Base-by-base conservation (phyloP, 768 basidiomycete species). In the Pluteus cervinus region DNA sequence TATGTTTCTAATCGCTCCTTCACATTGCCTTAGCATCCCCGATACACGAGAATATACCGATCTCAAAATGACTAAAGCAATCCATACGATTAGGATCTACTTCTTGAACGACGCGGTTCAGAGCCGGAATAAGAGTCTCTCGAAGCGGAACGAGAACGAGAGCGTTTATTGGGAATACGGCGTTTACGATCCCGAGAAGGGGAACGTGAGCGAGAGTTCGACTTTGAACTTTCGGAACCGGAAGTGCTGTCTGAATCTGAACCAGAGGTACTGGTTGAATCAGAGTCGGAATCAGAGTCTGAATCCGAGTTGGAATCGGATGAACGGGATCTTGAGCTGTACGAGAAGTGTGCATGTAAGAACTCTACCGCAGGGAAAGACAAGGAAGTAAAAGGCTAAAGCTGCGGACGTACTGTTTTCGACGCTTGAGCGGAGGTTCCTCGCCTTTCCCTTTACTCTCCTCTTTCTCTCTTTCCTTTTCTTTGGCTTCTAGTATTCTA, bases 401-500 rank as follows among this genome's bases (percentile, higher is more conserved):
- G 8, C 31, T 28, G 36, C 35, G 8, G 22, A 48, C 60, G 3
- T 47, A 69, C 71, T 57, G 48, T 55, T 52, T 56, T 6, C 50
- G 50, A 39, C 52, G 65, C 46, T 62, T 71, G 51, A 58, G 69
- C 40, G 63, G 55, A 17, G 61, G 54, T 28, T 60, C 60, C 38
- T 68, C 61, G 16, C 48, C 44, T 60, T 61, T 28, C 42, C 51
- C 40, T 65, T 58, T 15, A 50, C 55, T 43, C 55, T 46, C 65
- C 18, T 50, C 58, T 44, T 71, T 71, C 43, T 66, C 65, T 25
- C 87, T 62, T 46, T 81, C 81, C 54, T 84, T 87, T 58, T 91
- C 88, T 51, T 86, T 91, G 15, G 71, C 76, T 51, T 82, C 83
- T 18, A 96, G 54, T 28, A 96, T 92, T 50, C 74, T 77, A 52